Evolutionary conservation across 257 asterid genomes (phyloP).

Genomic region (Paraleonurus japonicus): DNA sequence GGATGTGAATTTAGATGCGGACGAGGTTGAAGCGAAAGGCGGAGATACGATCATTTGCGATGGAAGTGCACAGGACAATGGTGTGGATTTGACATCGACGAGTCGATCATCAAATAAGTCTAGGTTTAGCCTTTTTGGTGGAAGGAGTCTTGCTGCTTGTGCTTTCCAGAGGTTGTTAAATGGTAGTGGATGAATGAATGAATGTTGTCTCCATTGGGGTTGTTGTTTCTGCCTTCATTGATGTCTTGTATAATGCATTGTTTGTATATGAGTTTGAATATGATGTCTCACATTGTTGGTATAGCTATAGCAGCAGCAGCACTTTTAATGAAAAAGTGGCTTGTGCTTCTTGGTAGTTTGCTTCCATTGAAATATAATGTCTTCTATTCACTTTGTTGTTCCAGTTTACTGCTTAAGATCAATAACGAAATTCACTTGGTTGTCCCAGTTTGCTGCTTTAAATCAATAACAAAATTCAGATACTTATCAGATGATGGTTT

Average conservation of each 20-base stretch:
- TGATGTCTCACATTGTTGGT: background rate
- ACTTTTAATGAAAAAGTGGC: background rate
- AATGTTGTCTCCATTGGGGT: background rate
- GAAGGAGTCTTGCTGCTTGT: slow-evolving; percentile 27
- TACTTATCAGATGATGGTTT: no score
- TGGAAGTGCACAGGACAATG: slow-evolving; percentile 37
- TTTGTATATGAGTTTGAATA: background rate
- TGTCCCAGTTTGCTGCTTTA: background rate
- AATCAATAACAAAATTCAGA: no score
- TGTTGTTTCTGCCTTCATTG: background rate
- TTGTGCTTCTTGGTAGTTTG: background rate
- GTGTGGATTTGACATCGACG: slow-evolving; percentile 10
- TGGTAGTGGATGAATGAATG: slow-evolving; percentile 23
- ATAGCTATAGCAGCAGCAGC: background rate
- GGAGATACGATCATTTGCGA: slow-evolving; percentile 47
- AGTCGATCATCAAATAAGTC: slow-evolving; percentile 25
- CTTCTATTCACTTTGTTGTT: background rate
- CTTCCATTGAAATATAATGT: background rate
- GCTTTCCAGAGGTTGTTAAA: slow-evolving; percentile 30
- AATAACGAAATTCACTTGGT: background rate
- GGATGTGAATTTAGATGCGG: slow-evolving; percentile 69
- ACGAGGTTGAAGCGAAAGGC: slow-evolving; percentile 53
- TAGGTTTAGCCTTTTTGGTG: slow-evolving; percentile 24
- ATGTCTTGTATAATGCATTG: background rate
- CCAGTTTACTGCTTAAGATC: background rate